Evolutionary conservation across 495 filamentous ascomycete species (phyloP).

Genomic region (Pseudoneurospora amorphoporcata): DNA sequence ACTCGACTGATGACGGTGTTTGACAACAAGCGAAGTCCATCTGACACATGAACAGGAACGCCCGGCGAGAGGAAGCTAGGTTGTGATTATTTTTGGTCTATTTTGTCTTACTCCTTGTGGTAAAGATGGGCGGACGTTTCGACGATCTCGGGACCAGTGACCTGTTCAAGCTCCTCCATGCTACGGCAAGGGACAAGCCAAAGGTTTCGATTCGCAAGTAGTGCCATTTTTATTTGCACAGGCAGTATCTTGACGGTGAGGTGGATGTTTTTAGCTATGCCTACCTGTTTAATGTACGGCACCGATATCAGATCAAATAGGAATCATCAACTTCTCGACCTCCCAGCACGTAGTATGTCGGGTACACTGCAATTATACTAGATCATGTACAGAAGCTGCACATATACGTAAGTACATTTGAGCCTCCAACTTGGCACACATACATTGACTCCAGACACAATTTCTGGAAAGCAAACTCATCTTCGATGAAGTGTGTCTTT

Average conservation of each 20-base stretch:
- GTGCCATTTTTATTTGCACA: neutral
- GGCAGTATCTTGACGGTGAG: neutral
- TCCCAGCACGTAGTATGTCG: neutral
- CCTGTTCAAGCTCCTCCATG: neutral
- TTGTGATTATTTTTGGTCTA: neutral
- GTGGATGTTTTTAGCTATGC: neutral
- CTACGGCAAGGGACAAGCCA: neutral
- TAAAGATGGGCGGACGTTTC: neutral
- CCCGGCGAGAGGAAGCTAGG: neutral
- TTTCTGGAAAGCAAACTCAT: neutral
- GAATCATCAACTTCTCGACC: neutral
- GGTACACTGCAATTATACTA: neutral
- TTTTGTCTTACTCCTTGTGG: neutral
- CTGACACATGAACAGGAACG: neutral
- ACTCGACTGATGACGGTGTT: neutral
- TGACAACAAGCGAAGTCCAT: neutral
- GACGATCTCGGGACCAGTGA: neutral
- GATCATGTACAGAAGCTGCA: neutral
- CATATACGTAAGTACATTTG: neutral
- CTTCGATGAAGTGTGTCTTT: neutral
- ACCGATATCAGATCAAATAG: neutral
- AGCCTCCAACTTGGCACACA: neutral
- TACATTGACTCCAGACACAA: neutral
- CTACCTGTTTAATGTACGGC: neutral
- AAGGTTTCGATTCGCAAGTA: neutral